phyloP scores from a whole-genome alignment of 2,329 filamentous ascomycete genomes.

The Chaetothyriales sp. region DNA sequence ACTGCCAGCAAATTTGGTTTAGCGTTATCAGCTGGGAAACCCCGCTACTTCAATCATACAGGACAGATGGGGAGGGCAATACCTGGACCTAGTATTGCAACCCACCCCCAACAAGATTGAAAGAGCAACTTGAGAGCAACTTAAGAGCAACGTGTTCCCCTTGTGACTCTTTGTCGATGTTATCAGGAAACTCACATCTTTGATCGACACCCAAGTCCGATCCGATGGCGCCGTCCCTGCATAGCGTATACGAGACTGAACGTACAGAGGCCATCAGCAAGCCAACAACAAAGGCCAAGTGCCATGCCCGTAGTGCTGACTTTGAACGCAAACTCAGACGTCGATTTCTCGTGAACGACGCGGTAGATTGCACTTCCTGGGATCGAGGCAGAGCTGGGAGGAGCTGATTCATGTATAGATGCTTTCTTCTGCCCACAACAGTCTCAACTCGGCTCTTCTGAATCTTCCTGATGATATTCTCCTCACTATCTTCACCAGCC shows the following conservation, averaged over 20 bases:
- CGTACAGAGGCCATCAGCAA: not conserved
- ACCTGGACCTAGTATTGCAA: no score
- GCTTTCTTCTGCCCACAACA: not conserved
- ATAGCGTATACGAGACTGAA: not conserved
- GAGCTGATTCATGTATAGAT: slow-evolving; percentile 1
- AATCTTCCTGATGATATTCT: slow-evolving; percentile 15
- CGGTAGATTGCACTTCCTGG: slow-evolving; percentile 6
- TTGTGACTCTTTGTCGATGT: no score
- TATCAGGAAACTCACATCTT: not conserved
- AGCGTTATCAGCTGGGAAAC: not conserved
- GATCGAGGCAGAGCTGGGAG: slow-evolving; percentile 1
- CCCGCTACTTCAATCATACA: not conserved
- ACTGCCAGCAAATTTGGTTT: not conserved
- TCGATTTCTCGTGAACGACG: slow-evolving; percentile 8
- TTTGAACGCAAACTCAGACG: slow-evolving; percentile 13
- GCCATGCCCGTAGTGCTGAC: slow-evolving; percentile 10
- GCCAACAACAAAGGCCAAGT: slow-evolving; percentile 4
- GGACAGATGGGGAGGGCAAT: no score
- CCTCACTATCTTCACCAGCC: slow-evolving; percentile 10
- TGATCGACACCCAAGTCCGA: not conserved
- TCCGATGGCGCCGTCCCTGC: not conserved
- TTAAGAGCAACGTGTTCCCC: no score
- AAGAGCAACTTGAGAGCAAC: no score
- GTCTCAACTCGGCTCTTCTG: slow-evolving; percentile 6
- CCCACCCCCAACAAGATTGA: not conserved